Conservation (phyloP, 441 rosid genomes). For the Brassica hybrid region DNA sequence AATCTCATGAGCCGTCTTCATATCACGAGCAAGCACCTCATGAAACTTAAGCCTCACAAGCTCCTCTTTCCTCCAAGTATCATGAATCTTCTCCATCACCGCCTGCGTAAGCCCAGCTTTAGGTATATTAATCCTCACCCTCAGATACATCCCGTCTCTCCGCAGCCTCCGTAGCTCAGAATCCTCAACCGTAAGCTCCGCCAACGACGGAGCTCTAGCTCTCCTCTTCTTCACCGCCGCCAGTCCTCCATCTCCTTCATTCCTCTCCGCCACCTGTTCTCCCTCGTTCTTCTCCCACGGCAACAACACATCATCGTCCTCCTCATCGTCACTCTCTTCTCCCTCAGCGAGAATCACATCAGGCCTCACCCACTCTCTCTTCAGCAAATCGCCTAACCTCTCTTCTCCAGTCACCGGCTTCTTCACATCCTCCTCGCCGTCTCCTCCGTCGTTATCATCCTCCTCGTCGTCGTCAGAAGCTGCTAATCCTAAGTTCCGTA, state of each 20-base stretch:
- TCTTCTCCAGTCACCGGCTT: slow-evolving; percentile 74
- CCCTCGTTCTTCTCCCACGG: slow-evolving; percentile 83
- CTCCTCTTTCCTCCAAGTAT: slow-evolving; percentile 94
- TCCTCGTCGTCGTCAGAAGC: slow-evolving; percentile 67
- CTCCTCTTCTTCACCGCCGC: slow-evolving; percentile 50
- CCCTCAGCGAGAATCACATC: slow-evolving; percentile 61
- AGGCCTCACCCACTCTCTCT: slow-evolving; percentile 89
- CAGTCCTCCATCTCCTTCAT: slow-evolving; percentile 34
- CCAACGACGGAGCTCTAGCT: slow-evolving; percentile 76
- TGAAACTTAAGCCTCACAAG: slow-evolving; percentile 94
- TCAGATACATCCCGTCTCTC: slow-evolving; percentile 72
- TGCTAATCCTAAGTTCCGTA: slow-evolving; percentile 79
- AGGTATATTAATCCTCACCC: slow-evolving; percentile 84
- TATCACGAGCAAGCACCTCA: slow-evolving; percentile 85
- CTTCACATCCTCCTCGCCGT: slow-evolving; percentile 32
- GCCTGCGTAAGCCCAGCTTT: slow-evolving; percentile 93
- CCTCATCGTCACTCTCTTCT: slow-evolving; percentile 47
- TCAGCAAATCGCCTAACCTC: slow-evolving; percentile 75
- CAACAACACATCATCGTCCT: slow-evolving; percentile 56
- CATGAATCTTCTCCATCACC: slow-evolving; percentile 86
- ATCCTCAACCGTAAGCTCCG: slow-evolving; percentile 93
- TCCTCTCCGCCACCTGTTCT: slow-evolving; percentile 44
- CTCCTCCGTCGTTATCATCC: too few species aligned
- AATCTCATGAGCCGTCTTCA: slow-evolving; percentile 93
- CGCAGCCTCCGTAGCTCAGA: slow-evolving; percentile 84